These are phyloP conservation scores for Termitomyces sp. DNA, from an alignment of 1,284 basidiomycete genomes.

Conservation along the genomic window DNA sequence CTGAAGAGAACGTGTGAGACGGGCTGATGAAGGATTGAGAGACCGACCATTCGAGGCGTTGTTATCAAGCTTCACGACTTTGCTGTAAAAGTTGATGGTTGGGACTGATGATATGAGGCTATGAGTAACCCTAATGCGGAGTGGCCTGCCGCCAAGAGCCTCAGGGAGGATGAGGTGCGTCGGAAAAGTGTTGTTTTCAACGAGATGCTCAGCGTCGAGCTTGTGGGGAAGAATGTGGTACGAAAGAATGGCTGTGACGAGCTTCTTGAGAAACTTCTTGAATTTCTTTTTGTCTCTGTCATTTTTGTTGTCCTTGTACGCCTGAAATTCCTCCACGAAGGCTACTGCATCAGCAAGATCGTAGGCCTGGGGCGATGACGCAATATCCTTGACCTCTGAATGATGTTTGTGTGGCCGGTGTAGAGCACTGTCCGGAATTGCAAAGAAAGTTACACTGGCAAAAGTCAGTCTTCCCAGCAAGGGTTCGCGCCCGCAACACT, in stretches of 20 bases:
- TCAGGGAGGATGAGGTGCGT: conserved; percentile 50
- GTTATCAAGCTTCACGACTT: conserved; percentile 42
- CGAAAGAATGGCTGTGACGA: conserved; percentile 51
- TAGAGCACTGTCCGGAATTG: conserved; percentile 41
- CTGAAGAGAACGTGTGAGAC: conserved; percentile 21
- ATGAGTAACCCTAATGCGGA: conserved; percentile 52
- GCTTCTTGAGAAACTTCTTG: conserved; percentile 48
- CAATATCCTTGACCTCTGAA: not conserved
- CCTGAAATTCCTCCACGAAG: conserved; percentile 22
- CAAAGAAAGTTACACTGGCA: conserved; percentile 51
- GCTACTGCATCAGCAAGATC: conserved; percentile 13
- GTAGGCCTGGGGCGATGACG: conserved; percentile 7
- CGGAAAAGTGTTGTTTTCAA: conserved; percentile 54
- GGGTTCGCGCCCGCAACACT: not conserved
- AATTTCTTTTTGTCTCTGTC: conserved; percentile 40
- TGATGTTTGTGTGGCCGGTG: conserved; percentile 22
- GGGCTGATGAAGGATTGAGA: not conserved
- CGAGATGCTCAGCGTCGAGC: conserved; percentile 35
- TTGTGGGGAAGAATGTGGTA: conserved; percentile 59
- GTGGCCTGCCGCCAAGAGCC: conserved; percentile 48
- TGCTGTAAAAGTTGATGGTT: conserved; percentile 51
- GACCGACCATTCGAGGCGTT: conserved; percentile 51
- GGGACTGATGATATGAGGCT: conserved; percentile 25
- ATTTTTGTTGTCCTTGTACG: conserved; percentile 22
- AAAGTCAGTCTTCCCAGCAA: not conserved